Evolutionary conservation across 345 rosid species (phyloP).

Genomic region (Viola odorata): DNA sequence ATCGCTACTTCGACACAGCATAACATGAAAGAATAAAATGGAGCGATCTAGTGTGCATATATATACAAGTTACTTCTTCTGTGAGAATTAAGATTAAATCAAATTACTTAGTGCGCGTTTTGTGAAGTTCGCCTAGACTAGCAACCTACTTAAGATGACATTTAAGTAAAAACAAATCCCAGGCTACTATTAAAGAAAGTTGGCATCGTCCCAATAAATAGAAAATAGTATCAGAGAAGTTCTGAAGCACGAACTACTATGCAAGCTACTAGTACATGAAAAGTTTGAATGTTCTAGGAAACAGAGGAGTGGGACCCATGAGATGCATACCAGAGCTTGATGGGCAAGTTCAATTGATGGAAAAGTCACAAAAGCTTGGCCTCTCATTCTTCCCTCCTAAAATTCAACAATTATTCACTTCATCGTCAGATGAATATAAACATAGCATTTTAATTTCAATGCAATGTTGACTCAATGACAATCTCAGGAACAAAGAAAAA

Average conservation of each 20-base stretch:
- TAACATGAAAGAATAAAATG: background rate
- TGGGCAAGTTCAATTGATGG: constrained; percentile 86
- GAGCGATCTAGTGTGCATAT: background rate
- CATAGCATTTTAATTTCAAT: background rate
- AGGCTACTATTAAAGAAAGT: too few relatives aligned
- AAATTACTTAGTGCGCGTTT: background rate
- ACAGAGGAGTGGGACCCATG: constrained; percentile 1
- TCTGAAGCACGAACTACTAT: background rate
- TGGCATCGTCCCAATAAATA: background rate
- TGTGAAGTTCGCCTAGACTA: background rate
- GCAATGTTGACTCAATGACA: background rate
- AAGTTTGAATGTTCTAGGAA: background rate
- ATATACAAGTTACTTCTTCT: background rate
- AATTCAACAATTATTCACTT: constrained; percentile 11
- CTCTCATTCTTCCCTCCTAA: constrained; percentile 98
- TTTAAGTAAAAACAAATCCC: too few relatives aligned
- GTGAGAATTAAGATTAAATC: background rate
- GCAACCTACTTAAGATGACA: too few relatives aligned
- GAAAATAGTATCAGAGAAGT: background rate
- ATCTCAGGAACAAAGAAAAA: background rate
- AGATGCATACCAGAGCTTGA: constrained; percentile 61
- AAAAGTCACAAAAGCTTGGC: constrained; percentile 94
- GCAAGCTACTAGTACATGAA: constrained; percentile 2
- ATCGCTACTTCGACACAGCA: background rate
- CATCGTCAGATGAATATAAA: constrained; percentile 5